Conservation (phyloP, 192 early-diverging fungal genomes). For the Chytriomyces hyalinus region DNA sequence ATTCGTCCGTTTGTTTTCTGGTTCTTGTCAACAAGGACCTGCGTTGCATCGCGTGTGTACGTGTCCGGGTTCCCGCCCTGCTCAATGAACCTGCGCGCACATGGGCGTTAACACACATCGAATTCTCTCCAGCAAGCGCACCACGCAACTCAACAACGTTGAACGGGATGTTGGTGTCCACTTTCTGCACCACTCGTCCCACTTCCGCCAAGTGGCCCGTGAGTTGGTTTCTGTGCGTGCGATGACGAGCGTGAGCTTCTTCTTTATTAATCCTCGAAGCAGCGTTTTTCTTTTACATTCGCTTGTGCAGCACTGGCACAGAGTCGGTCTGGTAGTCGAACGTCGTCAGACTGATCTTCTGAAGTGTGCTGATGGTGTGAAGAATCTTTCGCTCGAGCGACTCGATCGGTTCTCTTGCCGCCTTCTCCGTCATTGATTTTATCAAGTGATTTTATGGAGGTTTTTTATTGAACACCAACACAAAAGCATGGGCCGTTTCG, state of each 20-base stretch:
- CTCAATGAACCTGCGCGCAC: constrained; percentile 41
- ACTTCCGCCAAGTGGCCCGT: constrained; percentile 6
- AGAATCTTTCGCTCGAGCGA: constrained; percentile 17
- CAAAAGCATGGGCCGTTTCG: too few relatives aligned
- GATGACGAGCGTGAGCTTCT: neutral
- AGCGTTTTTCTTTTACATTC: constrained; percentile 25
- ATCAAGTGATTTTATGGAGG: too few relatives aligned
- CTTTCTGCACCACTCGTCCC: constrained; percentile 1
- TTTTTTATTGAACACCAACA: too few relatives aligned
- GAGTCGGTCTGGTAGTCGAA: constrained; percentile 30
- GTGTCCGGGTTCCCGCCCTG: constrained; percentile 47
- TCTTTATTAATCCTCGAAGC: neutral
- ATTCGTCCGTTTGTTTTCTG: constrained; percentile 53
- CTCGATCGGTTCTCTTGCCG: neutral
- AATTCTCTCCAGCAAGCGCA: too few relatives aligned
- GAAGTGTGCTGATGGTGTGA: constrained; percentile 14
- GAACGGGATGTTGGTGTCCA: constrained; percentile 9
- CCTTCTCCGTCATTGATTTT: too few relatives aligned
- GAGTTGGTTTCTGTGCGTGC: constrained; percentile 11
- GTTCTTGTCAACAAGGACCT: constrained; percentile 54
- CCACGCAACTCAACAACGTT: constrained; percentile 5
- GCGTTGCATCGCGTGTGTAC: constrained; percentile 34
- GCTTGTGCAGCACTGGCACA: constrained; percentile 19
- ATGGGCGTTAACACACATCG: too few relatives aligned
- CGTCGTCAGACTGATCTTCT: constrained; percentile 21